Evolutionary conservation across 2,329 filamentous ascomycete genomes (phyloP).

Genomic region (Cadophora luteo-olivacea): DNA sequence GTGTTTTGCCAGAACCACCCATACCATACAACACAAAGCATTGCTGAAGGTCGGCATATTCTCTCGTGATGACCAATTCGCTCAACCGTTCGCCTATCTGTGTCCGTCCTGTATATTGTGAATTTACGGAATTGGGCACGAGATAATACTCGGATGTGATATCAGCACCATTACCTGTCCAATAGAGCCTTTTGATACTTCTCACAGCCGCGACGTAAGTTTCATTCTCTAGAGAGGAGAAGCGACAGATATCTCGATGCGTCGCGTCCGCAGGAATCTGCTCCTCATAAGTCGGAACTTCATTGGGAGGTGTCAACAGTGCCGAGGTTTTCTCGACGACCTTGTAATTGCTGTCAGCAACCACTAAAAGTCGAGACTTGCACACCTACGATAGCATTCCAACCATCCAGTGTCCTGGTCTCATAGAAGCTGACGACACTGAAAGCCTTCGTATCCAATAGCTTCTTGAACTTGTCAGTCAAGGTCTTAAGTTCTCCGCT

Average conservation of each 20-base stretch:
- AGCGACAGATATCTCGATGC: slow-evolving; percentile 32
- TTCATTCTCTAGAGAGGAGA: slow-evolving; percentile 10
- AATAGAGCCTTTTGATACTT: slow-evolving; percentile 24
- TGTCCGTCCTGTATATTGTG: slow-evolving; percentile 32
- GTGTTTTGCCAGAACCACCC: slow-evolving; percentile 44
- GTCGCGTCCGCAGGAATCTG: slow-evolving; percentile 25
- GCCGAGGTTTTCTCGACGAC: slow-evolving; percentile 29
- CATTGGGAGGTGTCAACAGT: slow-evolving; percentile 18
- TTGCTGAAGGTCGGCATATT: slow-evolving; percentile 18
- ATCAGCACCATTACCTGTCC: not conserved
- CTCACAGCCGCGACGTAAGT: slow-evolving; percentile 26
- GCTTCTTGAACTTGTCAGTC: slow-evolving; percentile 19
- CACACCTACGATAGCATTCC: not conserved
- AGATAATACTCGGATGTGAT: slow-evolving; percentile 28
- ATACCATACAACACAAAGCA: slow-evolving; percentile 39
- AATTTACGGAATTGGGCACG: slow-evolving; percentile 24
- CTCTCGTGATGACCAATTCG: slow-evolving; percentile 13
- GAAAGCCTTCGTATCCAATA: slow-evolving; percentile 13
- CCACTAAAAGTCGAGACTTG: not conserved
- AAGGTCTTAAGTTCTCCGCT: slow-evolving; percentile 19
- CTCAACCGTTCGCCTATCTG: slow-evolving; percentile 24
- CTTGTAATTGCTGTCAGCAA: not conserved
- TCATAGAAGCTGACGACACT: slow-evolving; percentile 35
- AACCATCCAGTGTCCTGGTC: slow-evolving; percentile 22
- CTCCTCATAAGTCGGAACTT: slow-evolving; percentile 23